phyloP scores from a whole-genome alignment of 2,329 filamentous ascomycete genomes.

The Xylariaceae sp. region DNA sequence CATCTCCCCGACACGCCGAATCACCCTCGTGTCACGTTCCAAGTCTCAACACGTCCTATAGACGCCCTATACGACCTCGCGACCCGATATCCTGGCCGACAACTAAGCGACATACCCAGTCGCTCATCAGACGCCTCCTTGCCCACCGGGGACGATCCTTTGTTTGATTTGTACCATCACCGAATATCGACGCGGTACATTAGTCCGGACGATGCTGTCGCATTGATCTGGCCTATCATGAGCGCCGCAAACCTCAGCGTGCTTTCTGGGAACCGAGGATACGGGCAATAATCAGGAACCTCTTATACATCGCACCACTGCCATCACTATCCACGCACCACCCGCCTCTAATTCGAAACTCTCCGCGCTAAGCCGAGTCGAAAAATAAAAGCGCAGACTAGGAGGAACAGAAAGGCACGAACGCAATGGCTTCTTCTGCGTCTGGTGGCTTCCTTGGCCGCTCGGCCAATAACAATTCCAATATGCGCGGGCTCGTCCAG shows the following conservation, averaged over 20 bases:
- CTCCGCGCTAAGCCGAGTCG: no score
- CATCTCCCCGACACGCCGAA: no score
- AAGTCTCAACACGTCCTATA: no score
- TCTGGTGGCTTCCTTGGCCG: constrained; percentile 61
- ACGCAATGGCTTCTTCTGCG: constrained; percentile 51
- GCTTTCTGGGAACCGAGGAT: constrained; percentile 24
- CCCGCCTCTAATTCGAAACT: constrained; percentile 1
- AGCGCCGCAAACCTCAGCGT: constrained; percentile 30
- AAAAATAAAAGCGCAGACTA: no score
- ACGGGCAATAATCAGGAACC: constrained; percentile 10
- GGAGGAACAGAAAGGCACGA: no score
- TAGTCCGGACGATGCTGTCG: constrained; percentile 28
- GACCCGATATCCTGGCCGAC: no score
- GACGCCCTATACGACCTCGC: no score
- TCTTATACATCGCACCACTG: constrained; percentile 6
- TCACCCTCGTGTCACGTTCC: no score
- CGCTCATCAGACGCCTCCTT: no score
- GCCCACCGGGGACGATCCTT: not conserved
- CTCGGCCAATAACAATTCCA: constrained; percentile 60
- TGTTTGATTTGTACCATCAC: constrained; percentile 5
- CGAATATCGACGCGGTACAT: constrained; percentile 9
- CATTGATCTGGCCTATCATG: constrained; percentile 29
- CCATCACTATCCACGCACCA: constrained; percentile 1
- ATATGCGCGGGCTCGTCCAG: constrained; percentile 84
- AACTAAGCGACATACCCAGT: no score